Conservation (phyloP, 2,329 filamentous ascomycete species). For the Periconia sp. region DNA sequence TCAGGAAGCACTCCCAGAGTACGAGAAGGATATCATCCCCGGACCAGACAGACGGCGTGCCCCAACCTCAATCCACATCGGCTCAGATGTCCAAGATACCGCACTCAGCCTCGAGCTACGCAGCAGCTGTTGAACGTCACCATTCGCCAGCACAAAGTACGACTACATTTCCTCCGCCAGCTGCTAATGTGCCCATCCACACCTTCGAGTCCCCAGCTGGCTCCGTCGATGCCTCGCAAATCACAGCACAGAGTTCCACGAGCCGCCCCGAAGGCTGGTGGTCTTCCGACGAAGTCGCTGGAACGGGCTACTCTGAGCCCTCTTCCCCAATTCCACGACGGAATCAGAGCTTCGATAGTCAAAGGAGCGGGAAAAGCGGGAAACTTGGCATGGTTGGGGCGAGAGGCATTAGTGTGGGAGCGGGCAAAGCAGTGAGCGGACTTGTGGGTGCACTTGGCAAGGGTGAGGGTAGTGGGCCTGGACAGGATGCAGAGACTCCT, state of each 20-base stretch:
- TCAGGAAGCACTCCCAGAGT: conserved; percentile 28
- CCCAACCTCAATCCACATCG: conserved; percentile 19
- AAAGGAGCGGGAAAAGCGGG: conserved; percentile 25
- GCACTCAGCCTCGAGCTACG: conserved; percentile 20
- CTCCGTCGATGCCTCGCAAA: conserved; percentile 32
- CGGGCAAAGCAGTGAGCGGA: conserved; percentile 38
- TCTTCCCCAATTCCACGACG: conserved; percentile 9
- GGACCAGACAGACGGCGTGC: conserved; percentile 11
- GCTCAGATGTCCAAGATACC: conserved; percentile 25
- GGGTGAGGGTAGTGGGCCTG: conserved; percentile 26
- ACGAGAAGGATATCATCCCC: conserved; percentile 16
- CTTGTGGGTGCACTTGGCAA: conserved; percentile 31
- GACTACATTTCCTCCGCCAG: conserved; percentile 30
- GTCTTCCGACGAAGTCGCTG: conserved; percentile 45
- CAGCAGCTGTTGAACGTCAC: conserved; percentile 19
- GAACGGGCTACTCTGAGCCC: conserved; percentile 31
- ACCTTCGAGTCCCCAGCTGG: conserved; percentile 24
- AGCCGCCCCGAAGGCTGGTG: conserved; percentile 48
- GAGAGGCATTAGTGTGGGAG: conserved; percentile 42
- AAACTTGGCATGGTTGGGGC: conserved; percentile 35
- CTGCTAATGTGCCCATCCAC: conserved; percentile 25
- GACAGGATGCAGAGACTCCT: too few species aligned
- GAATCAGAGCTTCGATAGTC: conserved; percentile 30
- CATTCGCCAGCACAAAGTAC: conserved; percentile 24
- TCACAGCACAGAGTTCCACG: conserved; percentile 36